Evolutionary conservation across 2,329 filamentous ascomycete species (phyloP).

Genomic region (Trichoderma asperellum): DNA sequence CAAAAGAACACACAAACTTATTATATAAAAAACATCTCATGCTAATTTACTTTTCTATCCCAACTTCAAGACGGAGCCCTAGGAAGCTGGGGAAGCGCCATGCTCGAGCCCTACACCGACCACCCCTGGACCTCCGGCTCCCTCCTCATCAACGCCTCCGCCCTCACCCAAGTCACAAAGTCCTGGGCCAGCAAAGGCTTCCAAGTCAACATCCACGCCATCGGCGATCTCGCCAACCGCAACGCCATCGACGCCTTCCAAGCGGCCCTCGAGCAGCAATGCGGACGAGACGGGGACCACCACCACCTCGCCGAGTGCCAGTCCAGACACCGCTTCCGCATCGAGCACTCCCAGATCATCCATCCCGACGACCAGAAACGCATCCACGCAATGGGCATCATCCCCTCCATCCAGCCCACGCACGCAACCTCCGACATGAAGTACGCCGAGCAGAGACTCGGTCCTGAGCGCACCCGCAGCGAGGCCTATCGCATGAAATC

Average conservation of each 20-base stretch:
- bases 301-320: constrained; percentile 54
- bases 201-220: constrained; percentile 74
- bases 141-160: constrained; percentile 66
- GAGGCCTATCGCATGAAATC: constrained; percentile 71
- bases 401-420: constrained; percentile 72
- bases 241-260: constrained; percentile 66
- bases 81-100: constrained; percentile 71
- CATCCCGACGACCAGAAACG: constrained; percentile 66
- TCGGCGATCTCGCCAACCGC: constrained; percentile 70
- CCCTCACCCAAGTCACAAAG: constrained; percentile 56
- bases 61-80: constrained; percentile 63
- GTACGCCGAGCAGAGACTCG: constrained; percentile 66
- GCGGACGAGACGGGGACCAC: constrained; percentile 44
- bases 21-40: neutral
- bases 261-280: constrained; percentile 57
- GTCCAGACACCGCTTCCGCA: constrained; percentile 61
- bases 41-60: neutral
- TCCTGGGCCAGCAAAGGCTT: constrained; percentile 64
- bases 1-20: too few species aligned
- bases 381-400: constrained; percentile 61
- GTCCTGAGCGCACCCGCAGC: constrained; percentile 53
- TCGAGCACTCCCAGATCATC: constrained; percentile 74
- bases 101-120: constrained; percentile 72
- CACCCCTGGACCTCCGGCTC: constrained; percentile 64
- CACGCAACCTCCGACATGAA: constrained; percentile 74